Conservation (phyloP, 2,329 filamentous ascomycete genomes). For the Chrysosporium queenslandicum region DNA sequence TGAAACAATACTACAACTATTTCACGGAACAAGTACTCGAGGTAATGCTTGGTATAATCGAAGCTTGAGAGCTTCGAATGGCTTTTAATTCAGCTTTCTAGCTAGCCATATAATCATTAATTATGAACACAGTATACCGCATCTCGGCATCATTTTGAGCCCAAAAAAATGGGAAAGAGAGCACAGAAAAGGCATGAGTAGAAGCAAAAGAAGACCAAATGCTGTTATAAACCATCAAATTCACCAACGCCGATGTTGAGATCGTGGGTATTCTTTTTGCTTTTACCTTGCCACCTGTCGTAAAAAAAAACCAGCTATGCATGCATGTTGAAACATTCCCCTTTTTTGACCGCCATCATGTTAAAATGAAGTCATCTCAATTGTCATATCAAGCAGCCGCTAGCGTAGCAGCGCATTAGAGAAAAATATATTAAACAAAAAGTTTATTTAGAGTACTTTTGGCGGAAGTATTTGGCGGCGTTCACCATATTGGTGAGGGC, state of each 20-base stretch:
- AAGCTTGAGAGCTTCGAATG: neutral
- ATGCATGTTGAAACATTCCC: constrained; percentile 20
- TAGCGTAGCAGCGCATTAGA: neutral
- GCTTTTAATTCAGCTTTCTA: neutral
- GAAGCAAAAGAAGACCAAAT: constrained; percentile 12
- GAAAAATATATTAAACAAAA: neutral
- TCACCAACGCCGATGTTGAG: constrained; percentile 42
- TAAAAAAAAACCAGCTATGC: constrained; percentile 14
- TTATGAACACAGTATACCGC: neutral
- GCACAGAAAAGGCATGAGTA: neutral
- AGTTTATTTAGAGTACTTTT: constrained; percentile 62
- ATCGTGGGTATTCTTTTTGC: constrained; percentile 38
- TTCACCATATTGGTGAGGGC: constrained; percentile 94
- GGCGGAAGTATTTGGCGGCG: constrained; percentile 91
- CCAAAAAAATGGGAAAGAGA: neutral
- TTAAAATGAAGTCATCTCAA: constrained; percentile 12
- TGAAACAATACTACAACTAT: constrained; percentile 18
- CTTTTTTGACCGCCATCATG: constrained; percentile 3
- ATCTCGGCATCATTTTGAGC: neutral
- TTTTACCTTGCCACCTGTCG: constrained; percentile 13
- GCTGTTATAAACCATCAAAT: constrained; percentile 11
- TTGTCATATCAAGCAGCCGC: constrained; percentile 3
- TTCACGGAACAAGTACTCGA: too few relatives aligned
- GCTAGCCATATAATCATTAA: neutral
- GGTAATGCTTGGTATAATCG: neutral